Conservation (phyloP, 805 yeast species). For the Ogataea corticis region DNA sequence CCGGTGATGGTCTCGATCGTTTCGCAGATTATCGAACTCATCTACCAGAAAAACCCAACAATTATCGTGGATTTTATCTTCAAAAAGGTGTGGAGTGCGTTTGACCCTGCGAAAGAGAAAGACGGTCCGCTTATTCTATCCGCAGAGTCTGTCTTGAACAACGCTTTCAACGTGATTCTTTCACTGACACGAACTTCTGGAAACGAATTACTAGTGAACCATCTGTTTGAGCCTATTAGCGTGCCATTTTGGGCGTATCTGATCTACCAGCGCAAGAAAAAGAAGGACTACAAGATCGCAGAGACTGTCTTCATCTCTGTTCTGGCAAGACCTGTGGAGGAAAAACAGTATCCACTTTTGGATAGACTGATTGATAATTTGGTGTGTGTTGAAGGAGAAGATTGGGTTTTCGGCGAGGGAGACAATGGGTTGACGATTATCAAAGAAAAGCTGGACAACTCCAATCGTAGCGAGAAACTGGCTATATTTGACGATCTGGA, state of each 20-base stretch:
- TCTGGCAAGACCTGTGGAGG: constrained; percentile 16
- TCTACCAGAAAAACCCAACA: constrained; percentile 50
- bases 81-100: constrained; percentile 44
- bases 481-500: constrained; percentile 44
- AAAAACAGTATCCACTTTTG: constrained; percentile 17
- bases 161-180: constrained; percentile 62
- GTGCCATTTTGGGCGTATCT: constrained; percentile 47
- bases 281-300: constrained; percentile 38
- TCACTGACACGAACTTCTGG: constrained; percentile 53
- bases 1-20: constrained; percentile 61
- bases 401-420: constrained; percentile 46
- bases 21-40: constrained; percentile 51
- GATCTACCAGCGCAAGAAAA: constrained; percentile 34
- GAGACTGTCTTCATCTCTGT: constrained; percentile 40
- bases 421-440: constrained; percentile 36
- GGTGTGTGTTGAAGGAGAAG: constrained; percentile 29
- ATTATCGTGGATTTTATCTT: constrained; percentile 63
- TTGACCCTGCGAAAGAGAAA: constrained; percentile 39
- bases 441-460: no score
- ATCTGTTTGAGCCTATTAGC: constrained; percentile 32
- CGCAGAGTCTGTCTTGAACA: constrained; percentile 53
- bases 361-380: constrained; percentile 18
- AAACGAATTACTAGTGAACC: constrained; percentile 35
- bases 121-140: constrained; percentile 38
- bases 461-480: constrained; percentile 11